These are phyloP conservation scores for Salix viminalis DNA, from an alignment of 345 rosid species.

Conservation along the genomic window DNA sequence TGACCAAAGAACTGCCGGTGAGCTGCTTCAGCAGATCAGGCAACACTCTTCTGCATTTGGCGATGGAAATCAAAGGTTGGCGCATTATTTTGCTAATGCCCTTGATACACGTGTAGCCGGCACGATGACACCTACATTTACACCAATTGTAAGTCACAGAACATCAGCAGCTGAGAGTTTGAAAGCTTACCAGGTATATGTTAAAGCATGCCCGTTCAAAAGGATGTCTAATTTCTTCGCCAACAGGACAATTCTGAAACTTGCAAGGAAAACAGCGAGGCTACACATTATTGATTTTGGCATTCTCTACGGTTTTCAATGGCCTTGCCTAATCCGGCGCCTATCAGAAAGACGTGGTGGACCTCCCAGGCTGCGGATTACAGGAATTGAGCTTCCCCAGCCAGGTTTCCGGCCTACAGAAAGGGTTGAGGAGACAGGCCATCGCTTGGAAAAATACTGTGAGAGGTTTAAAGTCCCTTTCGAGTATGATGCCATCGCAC, in stretches of 20 bases:
- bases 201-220: constrained; percentile 50
- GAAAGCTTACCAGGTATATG: constrained; percentile 45
- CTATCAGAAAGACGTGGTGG: constrained; percentile 47
- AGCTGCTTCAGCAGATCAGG: constrained; percentile 25
- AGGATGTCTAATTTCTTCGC: constrained; percentile 47
- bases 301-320: constrained; percentile 53
- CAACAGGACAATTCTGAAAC: constrained; percentile 42
- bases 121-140: constrained; percentile 36
- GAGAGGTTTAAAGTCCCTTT: constrained; percentile 48
- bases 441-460: constrained; percentile 43
- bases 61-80: constrained; percentile 32
- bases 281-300: constrained; percentile 64
- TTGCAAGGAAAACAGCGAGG: constrained; percentile 39
- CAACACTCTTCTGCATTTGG: constrained; percentile 27
- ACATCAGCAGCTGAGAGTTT: constrained; percentile 48
- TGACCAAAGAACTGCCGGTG: constrained; percentile 19
- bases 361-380: constrained; percentile 48
- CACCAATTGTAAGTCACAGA: constrained; percentile 23
- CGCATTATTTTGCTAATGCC: constrained; percentile 28
- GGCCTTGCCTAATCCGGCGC: constrained; percentile 53
- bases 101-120: constrained; percentile 42
- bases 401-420: constrained; percentile 59
- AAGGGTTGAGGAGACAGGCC: constrained; percentile 54
- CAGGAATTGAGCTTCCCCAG: constrained; percentile 54
- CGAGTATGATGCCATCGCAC: constrained; percentile 51